Conservation (phyloP, 257 asterid species). For the Rehmannia glutinosa region DNA sequence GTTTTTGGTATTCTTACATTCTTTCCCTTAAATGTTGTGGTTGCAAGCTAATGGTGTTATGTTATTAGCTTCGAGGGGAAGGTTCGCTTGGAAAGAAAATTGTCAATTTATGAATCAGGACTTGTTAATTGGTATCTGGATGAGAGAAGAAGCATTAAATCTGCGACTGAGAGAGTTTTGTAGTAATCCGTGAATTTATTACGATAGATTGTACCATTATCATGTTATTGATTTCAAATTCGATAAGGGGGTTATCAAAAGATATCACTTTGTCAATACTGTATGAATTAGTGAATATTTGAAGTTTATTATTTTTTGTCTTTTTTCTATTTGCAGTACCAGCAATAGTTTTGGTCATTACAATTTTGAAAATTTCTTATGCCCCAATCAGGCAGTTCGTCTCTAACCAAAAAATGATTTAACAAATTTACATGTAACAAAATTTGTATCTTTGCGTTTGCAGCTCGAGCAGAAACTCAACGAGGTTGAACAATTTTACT, state of each 20-base stretch:
- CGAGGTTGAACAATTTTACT: conserved; percentile 78
- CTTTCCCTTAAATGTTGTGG: background rate
- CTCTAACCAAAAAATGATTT: too few relatives aligned
- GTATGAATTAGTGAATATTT: too few relatives aligned
- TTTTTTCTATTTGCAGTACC: too few relatives aligned
- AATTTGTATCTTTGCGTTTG: conserved; percentile 3
- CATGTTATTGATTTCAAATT: too few relatives aligned
- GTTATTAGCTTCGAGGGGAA: background rate
- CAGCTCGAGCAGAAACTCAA: conserved; percentile 69
- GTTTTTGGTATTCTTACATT: background rate
- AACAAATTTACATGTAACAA: background rate
- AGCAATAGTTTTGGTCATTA: too few relatives aligned
- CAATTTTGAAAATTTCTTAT: too few relatives aligned
- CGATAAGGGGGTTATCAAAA: too few relatives aligned
- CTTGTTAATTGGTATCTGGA: background rate
- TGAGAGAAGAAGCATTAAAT: background rate
- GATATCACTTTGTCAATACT: conserved; percentile 37
- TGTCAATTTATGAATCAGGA: background rate
- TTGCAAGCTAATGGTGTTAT: background rate
- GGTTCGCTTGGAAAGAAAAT: background rate
- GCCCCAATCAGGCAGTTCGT: too few relatives aligned
- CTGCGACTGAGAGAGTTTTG: background rate
- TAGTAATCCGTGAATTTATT: background rate
- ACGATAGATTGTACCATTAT: background rate
- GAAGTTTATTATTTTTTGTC: too few relatives aligned